These are phyloP conservation scores for Alternaria triticimaculans DNA, from an alignment of 2,329 filamentous ascomycete genomes.

Conservation along the genomic window DNA sequence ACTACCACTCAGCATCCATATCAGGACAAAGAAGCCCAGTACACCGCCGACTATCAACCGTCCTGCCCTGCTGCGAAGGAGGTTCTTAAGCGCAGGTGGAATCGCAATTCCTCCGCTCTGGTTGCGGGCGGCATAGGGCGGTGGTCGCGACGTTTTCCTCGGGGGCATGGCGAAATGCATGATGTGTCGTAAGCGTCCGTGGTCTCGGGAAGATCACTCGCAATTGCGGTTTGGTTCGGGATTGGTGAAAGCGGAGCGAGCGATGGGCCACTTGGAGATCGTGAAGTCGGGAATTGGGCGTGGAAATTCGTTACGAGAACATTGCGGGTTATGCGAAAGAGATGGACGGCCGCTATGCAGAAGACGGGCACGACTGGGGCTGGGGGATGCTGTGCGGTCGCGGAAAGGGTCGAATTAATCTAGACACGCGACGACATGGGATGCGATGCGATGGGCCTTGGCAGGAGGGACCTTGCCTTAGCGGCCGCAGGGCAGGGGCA, in stretches of 20 bases:
- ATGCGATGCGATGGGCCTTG: conserved; percentile 21
- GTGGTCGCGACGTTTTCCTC: conserved; percentile 80
- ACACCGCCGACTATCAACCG: conserved; percentile 63
- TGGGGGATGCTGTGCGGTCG: conserved; percentile 8
- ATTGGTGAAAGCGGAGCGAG: conserved; percentile 24
- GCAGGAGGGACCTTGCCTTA: conserved; percentile 24
- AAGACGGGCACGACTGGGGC: neutral
- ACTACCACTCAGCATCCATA: conserved; percentile 47
- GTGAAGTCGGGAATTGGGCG: neutral
- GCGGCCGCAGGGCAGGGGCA: conserved; percentile 6
- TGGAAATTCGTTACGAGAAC: conserved; percentile 18
- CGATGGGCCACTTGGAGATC: conserved; percentile 18
- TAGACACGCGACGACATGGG: conserved; percentile 21
- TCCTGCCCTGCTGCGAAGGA: conserved; percentile 64
- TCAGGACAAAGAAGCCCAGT: conserved; percentile 59
- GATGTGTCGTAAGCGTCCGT: conserved; percentile 24
- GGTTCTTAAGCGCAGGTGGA: conserved; percentile 55
- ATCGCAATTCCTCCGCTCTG: conserved; percentile 46
- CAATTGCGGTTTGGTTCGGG: conserved; percentile 5
- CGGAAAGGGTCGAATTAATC: conserved; percentile 20
- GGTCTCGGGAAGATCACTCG: conserved; percentile 25
- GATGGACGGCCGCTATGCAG: neutral
- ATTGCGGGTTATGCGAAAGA: conserved; percentile 18
- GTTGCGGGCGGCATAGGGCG: conserved; percentile 70
- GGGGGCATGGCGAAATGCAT: conserved; percentile 91